A percentile compares a stretch with the other conserved stretches of the same genome.
These are phyloP conservation scores for Acanthamoeba sp. DNA, from an alignment of 208 protist species.

Conservation along the genomic window DNA sequence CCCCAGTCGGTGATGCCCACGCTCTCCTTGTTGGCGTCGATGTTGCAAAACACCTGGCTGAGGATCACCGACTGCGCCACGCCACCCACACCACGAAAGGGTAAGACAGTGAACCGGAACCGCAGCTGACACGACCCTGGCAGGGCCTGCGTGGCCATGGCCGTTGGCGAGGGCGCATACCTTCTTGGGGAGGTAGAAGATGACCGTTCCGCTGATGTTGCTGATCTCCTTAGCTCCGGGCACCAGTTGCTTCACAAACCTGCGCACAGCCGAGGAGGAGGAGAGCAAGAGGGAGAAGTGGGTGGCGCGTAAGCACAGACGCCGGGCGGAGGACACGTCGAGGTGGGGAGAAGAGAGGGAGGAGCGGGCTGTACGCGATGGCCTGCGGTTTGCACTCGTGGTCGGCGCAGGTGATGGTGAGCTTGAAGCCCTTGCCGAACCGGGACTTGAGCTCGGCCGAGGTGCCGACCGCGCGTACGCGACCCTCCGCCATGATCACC, in stretches of 20 bases:
- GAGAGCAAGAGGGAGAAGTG: not conserved
- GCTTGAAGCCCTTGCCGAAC: constrained; percentile 72
- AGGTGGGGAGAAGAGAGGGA: no score
- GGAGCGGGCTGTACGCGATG: not conserved
- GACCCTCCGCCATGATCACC: constrained; percentile 53
- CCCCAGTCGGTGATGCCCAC: constrained; percentile 78
- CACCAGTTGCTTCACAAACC: constrained; percentile 51
- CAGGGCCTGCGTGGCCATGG: no score
- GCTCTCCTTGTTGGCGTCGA: constrained; percentile 31
- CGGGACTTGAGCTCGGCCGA: constrained; percentile 46
- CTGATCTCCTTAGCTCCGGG: constrained; percentile 22
- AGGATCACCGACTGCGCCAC: not conserved
- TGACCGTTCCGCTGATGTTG: constrained; percentile 30
- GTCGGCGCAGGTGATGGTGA: not conserved
- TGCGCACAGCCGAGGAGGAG: not conserved
- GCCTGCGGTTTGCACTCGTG: not conserved
- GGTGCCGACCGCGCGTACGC: not conserved
- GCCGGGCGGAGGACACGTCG: not conserved
- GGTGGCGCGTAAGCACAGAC: not conserved
- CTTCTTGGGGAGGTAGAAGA: constrained; percentile 62
- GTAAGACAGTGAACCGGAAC: not conserved
- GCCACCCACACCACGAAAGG: not conserved
- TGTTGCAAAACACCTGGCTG: constrained; percentile 5
- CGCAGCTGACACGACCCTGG: not conserved
- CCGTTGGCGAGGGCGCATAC: no score